Conservation (phyloP, 768 basidiomycete species). For the Lepiota brunneoincarnata region DNA sequence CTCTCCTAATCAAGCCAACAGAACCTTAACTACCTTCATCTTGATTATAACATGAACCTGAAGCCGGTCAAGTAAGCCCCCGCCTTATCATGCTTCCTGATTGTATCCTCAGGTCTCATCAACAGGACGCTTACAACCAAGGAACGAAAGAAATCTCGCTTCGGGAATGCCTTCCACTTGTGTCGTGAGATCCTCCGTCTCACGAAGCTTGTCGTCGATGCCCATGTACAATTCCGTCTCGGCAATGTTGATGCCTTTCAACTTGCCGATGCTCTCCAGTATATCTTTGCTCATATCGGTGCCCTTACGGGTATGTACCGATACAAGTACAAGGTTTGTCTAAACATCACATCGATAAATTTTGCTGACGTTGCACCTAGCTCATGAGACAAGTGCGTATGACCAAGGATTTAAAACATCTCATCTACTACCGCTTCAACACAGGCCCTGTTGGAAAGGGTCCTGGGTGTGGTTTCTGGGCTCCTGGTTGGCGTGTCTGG, state of each 20-base stretch:
- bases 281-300: slow-evolving; percentile 96
- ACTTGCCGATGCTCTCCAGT: slow-evolving; percentile 96
- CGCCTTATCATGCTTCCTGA: slow-evolving; percentile 7
- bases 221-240: slow-evolving; percentile 97
- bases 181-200: slow-evolving; percentile 97
- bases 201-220: slow-evolving; percentile 98
- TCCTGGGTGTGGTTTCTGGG: slow-evolving; percentile 99
- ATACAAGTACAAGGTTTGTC: slow-evolving; percentile 93
- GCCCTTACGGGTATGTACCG: slow-evolving; percentile 99
- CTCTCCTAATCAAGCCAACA: slow-evolving; percentile 24
- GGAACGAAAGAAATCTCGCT: slow-evolving; percentile 99
- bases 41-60: slow-evolving; percentile 98
- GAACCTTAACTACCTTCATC: slow-evolving; percentile 91
- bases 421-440: slow-evolving; percentile 99
- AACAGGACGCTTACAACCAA: slow-evolving; percentile 94
- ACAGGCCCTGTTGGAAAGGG: slow-evolving; percentile 99
- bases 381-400: slow-evolving; percentile 99
- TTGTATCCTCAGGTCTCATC: slow-evolving; percentile 5
- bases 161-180: slow-evolving; percentile 98
- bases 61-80: slow-evolving; percentile 81
- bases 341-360: not conserved
- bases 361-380: slow-evolving; percentile 32
- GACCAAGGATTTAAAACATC: slow-evolving; percentile 98
- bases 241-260: slow-evolving; percentile 99
- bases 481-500: slow-evolving; percentile 99